phyloP scores from a whole-genome alignment of 352 stramenopile species.

The Phytophthora sp. region DNA sequence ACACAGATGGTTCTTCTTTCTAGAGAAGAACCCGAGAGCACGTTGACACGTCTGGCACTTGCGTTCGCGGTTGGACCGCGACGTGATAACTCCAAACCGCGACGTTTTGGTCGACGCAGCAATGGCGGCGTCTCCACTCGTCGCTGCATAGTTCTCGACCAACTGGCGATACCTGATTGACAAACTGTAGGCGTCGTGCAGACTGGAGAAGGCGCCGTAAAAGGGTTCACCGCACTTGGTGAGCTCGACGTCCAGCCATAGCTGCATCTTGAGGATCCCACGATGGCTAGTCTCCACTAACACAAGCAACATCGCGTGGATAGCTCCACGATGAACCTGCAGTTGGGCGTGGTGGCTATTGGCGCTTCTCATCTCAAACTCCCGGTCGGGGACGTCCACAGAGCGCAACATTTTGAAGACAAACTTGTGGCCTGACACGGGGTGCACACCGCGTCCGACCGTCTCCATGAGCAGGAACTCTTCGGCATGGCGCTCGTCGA shows the following conservation, averaged over 20 bases:
- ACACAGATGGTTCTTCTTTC: slow-evolving; percentile 69
- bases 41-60: slow-evolving; percentile 75
- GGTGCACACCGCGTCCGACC: slow-evolving; percentile 51
- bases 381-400: slow-evolving; percentile 52
- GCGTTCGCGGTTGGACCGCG: slow-evolving; percentile 47
- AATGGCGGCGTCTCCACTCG: slow-evolving; percentile 38
- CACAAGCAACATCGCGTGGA: slow-evolving; percentile 69
- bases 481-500: slow-evolving; percentile 61
- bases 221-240: slow-evolving; percentile 59
- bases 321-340: slow-evolving; percentile 55
- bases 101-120: slow-evolving; percentile 36
- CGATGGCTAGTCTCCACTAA: slow-evolving; percentile 63
- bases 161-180: slow-evolving; percentile 66
- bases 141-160: slow-evolving; percentile 52
- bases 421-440: slow-evolving; percentile 46
- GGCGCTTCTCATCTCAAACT: slow-evolving; percentile 50
- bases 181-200: slow-evolving; percentile 76
- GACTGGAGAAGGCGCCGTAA: slow-evolving; percentile 61
- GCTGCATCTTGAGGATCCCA: slow-evolving; percentile 67
- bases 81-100: slow-evolving; percentile 36
- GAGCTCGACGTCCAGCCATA: slow-evolving; percentile 74
- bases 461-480: slow-evolving; percentile 75
- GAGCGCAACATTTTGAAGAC: slow-evolving; percentile 72
- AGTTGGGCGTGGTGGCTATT: slow-evolving; percentile 54
- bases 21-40: slow-evolving; percentile 60